Base-by-base conservation (phyloP, 352 stramenopile genomes). In the Achlya hypogyna region DNA sequence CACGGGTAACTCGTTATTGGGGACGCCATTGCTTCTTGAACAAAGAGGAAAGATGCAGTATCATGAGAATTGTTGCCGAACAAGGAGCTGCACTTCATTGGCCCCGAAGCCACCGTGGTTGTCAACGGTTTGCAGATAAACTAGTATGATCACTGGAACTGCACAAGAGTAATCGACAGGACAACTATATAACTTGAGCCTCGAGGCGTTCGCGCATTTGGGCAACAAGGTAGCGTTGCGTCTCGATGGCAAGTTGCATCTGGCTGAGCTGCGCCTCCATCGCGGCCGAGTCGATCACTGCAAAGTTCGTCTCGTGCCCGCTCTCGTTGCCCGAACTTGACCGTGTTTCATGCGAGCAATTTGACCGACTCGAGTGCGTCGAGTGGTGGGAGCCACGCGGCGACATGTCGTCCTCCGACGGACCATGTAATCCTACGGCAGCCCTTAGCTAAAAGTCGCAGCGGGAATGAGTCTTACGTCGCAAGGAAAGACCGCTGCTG, bases 201-300 rank as follows among this genome's bases (percentile, higher is more conserved):
- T 65, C 58, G 28, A 65, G 58, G 6, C 40, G 58, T 18, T n/a
- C 5, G n/a, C 23, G 43, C 32, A 65, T 53, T 23, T 65, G 58
- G 18, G 43, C 18, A 16, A 65, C 58, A 12, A 65, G 23, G 18
- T 56, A 18, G 10, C 40, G 34, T 58, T 65, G 58, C 25, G 43
- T n/a, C 20, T 56, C 38, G 25, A 67, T 67, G 14, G 22, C 60
- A 14, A 56, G 20, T 34, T 58, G 38, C 60, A 67, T 67, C 29
- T 58, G 20, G 51, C 53, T 34, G 22, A 54, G 29, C 6, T 54
- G 23, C 49, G 49, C 6, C 29, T 54, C 49, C 49, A 54, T 54
- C 42, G 22, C 42, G 22, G 42, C 22, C 22, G 18, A 22, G 49
- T 54, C 49, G 6, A 54, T 34, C 29, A 16, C 23, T 14, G 6